Conservation (phyloP, 805 yeast species). For the Candida broadrunensis region DNA sequence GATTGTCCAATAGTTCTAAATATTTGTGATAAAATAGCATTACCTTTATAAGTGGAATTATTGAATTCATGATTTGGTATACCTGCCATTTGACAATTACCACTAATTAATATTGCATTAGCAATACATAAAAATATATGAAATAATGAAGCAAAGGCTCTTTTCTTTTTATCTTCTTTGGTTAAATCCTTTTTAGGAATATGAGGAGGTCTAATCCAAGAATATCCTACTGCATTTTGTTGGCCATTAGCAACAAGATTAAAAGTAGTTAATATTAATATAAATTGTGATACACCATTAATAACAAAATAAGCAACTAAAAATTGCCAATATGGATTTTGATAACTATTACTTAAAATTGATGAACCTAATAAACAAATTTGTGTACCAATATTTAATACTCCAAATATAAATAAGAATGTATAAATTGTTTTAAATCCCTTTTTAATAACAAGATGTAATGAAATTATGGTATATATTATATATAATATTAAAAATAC, state of each 20-base stretch:
- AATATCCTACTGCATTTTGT: slow-evolving; percentile 15
- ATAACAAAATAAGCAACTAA: slow-evolving; percentile 36
- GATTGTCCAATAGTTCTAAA: slow-evolving; percentile 33
- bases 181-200: not conserved
- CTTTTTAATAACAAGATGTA: slow-evolving; percentile 12
- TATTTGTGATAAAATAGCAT: slow-evolving; percentile 16
- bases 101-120: slow-evolving; percentile 28
- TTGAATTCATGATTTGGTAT: slow-evolving; percentile 11
- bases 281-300: slow-evolving; percentile 37
- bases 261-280: slow-evolving; percentile 27
- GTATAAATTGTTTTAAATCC: slow-evolving; percentile 24
- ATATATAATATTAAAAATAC: slow-evolving; percentile 26
- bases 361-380: slow-evolving; percentile 35
- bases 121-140: slow-evolving; percentile 26
- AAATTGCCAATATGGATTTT: too few species aligned
- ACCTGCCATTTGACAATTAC: slow-evolving; percentile 29
- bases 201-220: slow-evolving; percentile 20
- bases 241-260: slow-evolving; percentile 26
- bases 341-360: slow-evolving; percentile 20
- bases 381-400: slow-evolving; percentile 32
- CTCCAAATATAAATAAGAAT: slow-evolving; percentile 20
- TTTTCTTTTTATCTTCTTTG: slow-evolving; percentile 1
- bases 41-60: slow-evolving; percentile 5
- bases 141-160: slow-evolving; percentile 2
- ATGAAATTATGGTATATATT: slow-evolving; percentile 15